Percentiles rank a stretch among this genome's conserved stretches.
phyloP scores from a whole-genome alignment of 1,139 yeast species.

The Geotrichum siamense region DNA sequence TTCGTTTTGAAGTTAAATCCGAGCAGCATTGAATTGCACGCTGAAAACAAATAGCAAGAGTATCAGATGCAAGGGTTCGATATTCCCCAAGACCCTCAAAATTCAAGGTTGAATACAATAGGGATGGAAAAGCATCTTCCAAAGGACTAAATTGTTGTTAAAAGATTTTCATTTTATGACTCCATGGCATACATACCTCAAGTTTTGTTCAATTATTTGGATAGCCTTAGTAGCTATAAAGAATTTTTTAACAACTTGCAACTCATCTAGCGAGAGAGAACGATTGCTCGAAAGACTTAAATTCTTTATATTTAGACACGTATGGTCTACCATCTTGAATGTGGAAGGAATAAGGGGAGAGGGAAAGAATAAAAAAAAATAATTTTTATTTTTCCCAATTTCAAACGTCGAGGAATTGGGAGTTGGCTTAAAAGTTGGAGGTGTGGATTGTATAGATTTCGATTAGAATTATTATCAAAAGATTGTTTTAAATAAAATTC shows the following conservation, averaged over 20 bases:
- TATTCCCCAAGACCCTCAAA: conserved; percentile 32
- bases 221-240: conserved; percentile 19
- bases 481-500: too few species aligned
- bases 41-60: conserved; percentile 56
- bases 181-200: conserved; percentile 14
- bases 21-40: conserved; percentile 41
- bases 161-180: background rate
- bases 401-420: too few species aligned
- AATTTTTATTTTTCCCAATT: too few species aligned
- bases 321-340: too few species aligned
- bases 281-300: background rate
- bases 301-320: background rate
- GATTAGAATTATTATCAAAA: too few species aligned
- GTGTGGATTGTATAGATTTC: too few species aligned
- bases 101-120: conserved; percentile 22
- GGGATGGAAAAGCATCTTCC: conserved; percentile 14
- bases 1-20: conserved; percentile 5
- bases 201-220: conserved; percentile 8
- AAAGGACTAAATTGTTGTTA: conserved; percentile 13
- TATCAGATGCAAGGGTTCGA: conserved; percentile 48
- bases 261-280: conserved; percentile 13
- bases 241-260: conserved; percentile 18
- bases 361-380: too few species aligned
- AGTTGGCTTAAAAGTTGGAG: too few species aligned
- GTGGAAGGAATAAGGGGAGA: too few species aligned